Percentiles rank a stretch among this genome's conserved stretches.
These are phyloP conservation scores for Ogataea glucozyma DNA, from an alignment of 805 yeast genomes.

Conservation along the genomic window DNA sequence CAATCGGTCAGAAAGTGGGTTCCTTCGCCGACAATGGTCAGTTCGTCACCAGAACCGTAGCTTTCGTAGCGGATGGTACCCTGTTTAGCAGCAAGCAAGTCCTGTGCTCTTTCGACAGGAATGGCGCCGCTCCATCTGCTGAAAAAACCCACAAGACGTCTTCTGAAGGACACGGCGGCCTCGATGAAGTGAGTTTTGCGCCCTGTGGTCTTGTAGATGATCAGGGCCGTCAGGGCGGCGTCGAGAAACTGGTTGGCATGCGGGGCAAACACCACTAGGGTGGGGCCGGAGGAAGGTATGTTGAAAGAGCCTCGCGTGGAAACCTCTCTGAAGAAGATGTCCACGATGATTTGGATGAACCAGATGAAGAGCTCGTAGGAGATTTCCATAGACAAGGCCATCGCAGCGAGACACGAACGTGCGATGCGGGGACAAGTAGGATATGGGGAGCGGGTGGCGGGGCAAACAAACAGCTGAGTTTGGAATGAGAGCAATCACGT, in stretches of 20 bases:
- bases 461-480: no score
- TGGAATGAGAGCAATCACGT: no score
- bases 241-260: conserved; percentile 91
- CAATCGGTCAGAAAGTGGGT: conserved; percentile 70
- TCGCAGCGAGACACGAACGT: neutral
- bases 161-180: conserved; percentile 76
- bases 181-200: conserved; percentile 78
- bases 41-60: conserved; percentile 44
- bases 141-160: conserved; percentile 70
- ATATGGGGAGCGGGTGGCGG: no score
- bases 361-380: conserved; percentile 33
- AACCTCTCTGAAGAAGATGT: conserved; percentile 84
- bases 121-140: conserved; percentile 77
- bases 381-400: conserved; percentile 10
- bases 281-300: conserved; percentile 70
- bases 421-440: no score
- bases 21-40: conserved; percentile 61
- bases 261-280: conserved; percentile 93
- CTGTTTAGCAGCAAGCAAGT: conserved; percentile 65
- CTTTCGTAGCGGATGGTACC: conserved; percentile 53
- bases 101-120: conserved; percentile 93
- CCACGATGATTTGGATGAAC: conserved; percentile 31
- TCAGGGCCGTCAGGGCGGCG: conserved; percentile 68
- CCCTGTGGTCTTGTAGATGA: conserved; percentile 62
- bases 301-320: conserved; percentile 83